phyloP scores from a whole-genome alignment of 2,329 filamentous ascomycete species.

The Penicillium sp. region DNA sequence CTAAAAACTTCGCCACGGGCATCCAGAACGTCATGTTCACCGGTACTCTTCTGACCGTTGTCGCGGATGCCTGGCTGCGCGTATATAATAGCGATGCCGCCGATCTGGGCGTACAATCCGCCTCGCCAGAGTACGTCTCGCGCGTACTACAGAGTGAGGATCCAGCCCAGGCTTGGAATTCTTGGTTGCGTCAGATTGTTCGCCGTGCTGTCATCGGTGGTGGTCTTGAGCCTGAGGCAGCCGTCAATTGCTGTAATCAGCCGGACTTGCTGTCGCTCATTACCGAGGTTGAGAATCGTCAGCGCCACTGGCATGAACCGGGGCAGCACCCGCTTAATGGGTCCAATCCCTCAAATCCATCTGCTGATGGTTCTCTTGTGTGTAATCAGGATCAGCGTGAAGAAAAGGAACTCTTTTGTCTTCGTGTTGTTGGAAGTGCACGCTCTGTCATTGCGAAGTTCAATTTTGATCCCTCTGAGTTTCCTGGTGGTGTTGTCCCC shows the following conservation, averaged over 20 bases:
- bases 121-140: constrained; percentile 31
- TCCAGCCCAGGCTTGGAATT: constrained; percentile 31
- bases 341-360: constrained; percentile 8
- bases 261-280: constrained; percentile 39
- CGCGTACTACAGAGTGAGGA: constrained; percentile 26
- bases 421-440: constrained; percentile 34
- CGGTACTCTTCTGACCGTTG: constrained; percentile 43
- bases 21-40: constrained; percentile 47
- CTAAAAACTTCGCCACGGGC: constrained; percentile 39
- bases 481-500: constrained; percentile 25
- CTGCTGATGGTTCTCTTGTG: not conserved
- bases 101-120: constrained; percentile 35
- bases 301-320: constrained; percentile 40
- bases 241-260: constrained; percentile 27
- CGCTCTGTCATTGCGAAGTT: constrained; percentile 34
- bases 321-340: constrained; percentile 19
- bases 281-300: constrained; percentile 41
- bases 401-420: constrained; percentile 32
- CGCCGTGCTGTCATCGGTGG: constrained; percentile 37
- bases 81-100: constrained; percentile 35
- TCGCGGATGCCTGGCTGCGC: constrained; percentile 44
- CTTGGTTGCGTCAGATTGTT: constrained; percentile 38
- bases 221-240: constrained; percentile 20
- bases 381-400: constrained; percentile 10
- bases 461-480: constrained; percentile 34